These are phyloP conservation scores for Kluyveromyces aestuarii DNA, from an alignment of 805 yeast genomes.

Conservation along the genomic window DNA sequence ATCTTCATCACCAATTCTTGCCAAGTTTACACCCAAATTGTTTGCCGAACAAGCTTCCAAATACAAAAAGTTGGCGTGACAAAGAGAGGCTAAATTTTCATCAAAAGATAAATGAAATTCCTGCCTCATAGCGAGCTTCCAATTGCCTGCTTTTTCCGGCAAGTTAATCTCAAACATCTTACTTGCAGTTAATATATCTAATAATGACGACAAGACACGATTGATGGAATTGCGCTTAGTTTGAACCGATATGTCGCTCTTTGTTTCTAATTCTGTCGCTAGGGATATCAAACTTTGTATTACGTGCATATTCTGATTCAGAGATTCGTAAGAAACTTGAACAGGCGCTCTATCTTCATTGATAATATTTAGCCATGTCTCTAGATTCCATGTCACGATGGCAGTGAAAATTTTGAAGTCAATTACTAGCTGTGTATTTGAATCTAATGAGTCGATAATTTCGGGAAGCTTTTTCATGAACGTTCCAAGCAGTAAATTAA, in stretches of 20 bases:
- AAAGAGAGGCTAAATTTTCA: slow-evolving; percentile 4
- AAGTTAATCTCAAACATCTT: slow-evolving; percentile 23
- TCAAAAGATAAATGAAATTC: slow-evolving; percentile 10
- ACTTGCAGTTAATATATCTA: slow-evolving; percentile 19
- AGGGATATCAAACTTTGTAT: slow-evolving; percentile 11
- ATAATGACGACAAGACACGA: slow-evolving; percentile 10
- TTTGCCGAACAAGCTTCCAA: slow-evolving; percentile 21
- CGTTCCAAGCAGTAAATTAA: slow-evolving; percentile 11
- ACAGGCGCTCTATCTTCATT: slow-evolving; percentile 4
- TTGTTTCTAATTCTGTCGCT: slow-evolving; percentile 4
- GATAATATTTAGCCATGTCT: slow-evolving; percentile 21
- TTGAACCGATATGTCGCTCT: neutral
- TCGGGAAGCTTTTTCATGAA: slow-evolving; percentile 12
- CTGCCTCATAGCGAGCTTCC: slow-evolving; percentile 13
- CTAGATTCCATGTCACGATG: slow-evolving; percentile 21
- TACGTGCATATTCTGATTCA: slow-evolving; percentile 5
- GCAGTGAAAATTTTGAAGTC: slow-evolving; percentile 21
- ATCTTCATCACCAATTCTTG: slow-evolving; percentile 21
- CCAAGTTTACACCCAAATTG: slow-evolving; percentile 12
- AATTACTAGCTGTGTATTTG: slow-evolving; percentile 9
- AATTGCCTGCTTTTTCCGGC: slow-evolving; percentile 16
- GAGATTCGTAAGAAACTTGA: slow-evolving; percentile 1
- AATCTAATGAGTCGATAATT: slow-evolving; percentile 5
- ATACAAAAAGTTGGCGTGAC: slow-evolving; percentile 16
- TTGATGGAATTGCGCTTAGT: neutral